Percentiles rank a stretch among this genome's conserved stretches.
Evolutionary conservation across 805 yeast species (phyloP).

Genomic region (Nematodospora valgi): DNA sequence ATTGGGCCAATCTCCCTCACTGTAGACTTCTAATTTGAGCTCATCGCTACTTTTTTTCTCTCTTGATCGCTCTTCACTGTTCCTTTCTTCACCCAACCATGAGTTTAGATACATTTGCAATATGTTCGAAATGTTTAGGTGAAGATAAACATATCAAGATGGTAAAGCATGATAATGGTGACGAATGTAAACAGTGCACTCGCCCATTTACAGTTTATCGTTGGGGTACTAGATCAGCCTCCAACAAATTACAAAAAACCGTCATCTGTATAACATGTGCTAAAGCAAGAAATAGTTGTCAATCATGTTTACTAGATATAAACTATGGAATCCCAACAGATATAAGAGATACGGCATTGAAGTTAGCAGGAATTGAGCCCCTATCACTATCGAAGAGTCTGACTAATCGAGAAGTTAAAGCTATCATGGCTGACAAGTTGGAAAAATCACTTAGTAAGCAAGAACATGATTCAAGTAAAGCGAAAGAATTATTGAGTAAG

Average conservation of each 20-base stretch:
- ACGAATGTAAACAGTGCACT: conserved; percentile 82
- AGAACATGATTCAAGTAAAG: conserved; percentile 24
- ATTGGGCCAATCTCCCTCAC: no score
- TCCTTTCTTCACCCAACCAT: not conserved
- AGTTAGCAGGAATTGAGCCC: conserved; percentile 55
- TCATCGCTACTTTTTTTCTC: conserved; percentile 2
- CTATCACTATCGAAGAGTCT: conserved; percentile 15
- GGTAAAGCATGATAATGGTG: conserved; percentile 67
- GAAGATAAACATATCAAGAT: conserved; percentile 61
- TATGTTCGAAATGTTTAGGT: conserved; percentile 77
- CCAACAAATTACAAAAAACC: conserved; percentile 53
- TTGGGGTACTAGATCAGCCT: conserved; percentile 53
- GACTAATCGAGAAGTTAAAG: conserved; percentile 33
- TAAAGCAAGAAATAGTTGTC: conserved; percentile 77
- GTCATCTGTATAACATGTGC: conserved; percentile 80
- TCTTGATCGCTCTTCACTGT: not conserved
- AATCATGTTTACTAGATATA: conserved; percentile 79
- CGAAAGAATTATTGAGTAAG: conserved; percentile 50
- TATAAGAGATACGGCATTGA: conserved; percentile 75
- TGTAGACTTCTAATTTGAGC: no score
- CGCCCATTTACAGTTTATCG: conserved; percentile 78
- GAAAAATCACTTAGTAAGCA: conserved; percentile 47
- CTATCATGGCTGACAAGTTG: conserved; percentile 45
- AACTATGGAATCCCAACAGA: conserved; percentile 77
- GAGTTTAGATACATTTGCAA: conserved; percentile 34